Evolutionary conservation across 257 asterid species (phyloP).

Genomic region (Gentiana dahurica): DNA sequence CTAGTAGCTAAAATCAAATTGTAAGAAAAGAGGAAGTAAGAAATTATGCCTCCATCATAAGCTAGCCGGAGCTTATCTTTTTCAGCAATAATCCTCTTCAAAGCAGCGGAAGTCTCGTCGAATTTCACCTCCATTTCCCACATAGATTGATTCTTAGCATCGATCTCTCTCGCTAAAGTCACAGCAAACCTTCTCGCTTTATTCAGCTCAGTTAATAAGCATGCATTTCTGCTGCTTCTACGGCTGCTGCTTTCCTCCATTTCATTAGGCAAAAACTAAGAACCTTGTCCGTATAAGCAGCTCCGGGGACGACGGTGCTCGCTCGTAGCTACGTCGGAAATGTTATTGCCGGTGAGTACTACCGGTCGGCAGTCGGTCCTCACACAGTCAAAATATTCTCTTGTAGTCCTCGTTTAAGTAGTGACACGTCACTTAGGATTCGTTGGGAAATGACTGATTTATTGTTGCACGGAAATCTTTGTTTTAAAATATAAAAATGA

Average conservation of each 20-base stretch:
- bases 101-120: background rate
- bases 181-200: background rate
- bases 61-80: slow-evolving; percentile 2
- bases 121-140: slow-evolving; percentile 4
- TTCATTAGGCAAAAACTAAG: background rate
- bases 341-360: too few species aligned
- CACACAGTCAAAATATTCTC: too few species aligned
- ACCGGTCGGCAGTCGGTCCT: too few species aligned
- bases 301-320: too few species aligned
- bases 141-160: slow-evolving; percentile 2
- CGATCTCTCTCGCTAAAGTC: slow-evolving; percentile 7
- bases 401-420: too few species aligned
- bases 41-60: slow-evolving; percentile 3
- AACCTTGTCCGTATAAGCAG: background rate
- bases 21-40: too few species aligned
- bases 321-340: too few species aligned
- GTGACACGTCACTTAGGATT: too few species aligned
- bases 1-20: too few species aligned
- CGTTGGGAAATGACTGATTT: too few species aligned
- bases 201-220: slow-evolving; percentile 1
- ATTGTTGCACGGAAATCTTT: too few species aligned
- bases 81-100: slow-evolving; percentile 1
- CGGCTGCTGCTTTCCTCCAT: background rate
- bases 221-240: background rate
- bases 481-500: too few species aligned